Conservation (phyloP, 257 asterid genomes). For the Nicotiana paniculata region DNA sequence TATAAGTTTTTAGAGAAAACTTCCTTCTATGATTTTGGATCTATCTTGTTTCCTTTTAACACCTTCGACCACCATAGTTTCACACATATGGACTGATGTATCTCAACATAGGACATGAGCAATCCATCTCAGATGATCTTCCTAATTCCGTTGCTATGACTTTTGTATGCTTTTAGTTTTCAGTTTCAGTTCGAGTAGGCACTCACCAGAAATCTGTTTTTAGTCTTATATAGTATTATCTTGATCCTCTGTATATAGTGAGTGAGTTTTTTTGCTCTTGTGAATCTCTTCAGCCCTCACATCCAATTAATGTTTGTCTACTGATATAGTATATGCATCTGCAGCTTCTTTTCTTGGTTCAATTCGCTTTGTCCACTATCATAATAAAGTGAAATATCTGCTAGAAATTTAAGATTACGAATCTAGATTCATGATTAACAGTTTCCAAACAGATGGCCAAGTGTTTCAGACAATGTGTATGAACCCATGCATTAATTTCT, state of each 20-base stretch:
- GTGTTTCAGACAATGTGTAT: background rate
- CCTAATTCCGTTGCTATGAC: too few relatives aligned
- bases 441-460: background rate
- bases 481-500: background rate
- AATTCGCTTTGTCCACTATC: background rate
- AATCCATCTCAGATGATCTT: too few relatives aligned
- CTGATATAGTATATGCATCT: background rate
- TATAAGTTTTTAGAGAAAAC: background rate
- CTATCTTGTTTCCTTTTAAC: background rate
- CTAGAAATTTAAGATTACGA: background rate
- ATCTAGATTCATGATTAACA: background rate
- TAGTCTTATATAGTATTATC: too few relatives aligned
- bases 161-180: too few relatives aligned
- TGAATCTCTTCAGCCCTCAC: too few relatives aligned
- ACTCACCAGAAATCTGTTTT: too few relatives aligned
- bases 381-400: background rate
- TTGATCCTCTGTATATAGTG: too few relatives aligned
- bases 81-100: too few relatives aligned
- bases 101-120: too few relatives aligned
- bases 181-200: too few relatives aligned
- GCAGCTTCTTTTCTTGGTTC: background rate
- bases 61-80: background rate
- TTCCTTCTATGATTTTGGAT: too few relatives aligned
- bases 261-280: too few relatives aligned
- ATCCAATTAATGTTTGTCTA: background rate